phyloP scores from a whole-genome alignment of 2,329 filamentous ascomycete genomes.

The Exophiala dermatitidis region DNA sequence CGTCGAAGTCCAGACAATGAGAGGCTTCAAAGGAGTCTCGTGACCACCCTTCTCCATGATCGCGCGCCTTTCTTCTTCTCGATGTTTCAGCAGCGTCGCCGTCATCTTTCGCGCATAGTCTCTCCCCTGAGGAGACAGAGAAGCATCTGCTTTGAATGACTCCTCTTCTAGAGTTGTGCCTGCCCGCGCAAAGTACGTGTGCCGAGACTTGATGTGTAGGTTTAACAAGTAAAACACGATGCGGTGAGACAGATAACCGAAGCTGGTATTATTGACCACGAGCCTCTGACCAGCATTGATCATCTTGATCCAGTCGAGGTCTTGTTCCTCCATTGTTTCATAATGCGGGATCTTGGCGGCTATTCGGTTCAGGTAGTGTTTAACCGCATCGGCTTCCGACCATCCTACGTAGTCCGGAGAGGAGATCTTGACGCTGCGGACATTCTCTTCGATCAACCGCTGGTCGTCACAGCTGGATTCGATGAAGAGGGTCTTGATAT shows the following conservation, averaged over 20 bases:
- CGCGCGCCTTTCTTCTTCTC: conserved; percentile 69
- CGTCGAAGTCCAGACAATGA: conserved; percentile 94
- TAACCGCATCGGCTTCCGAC: conserved; percentile 84
- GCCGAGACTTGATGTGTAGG: conserved; percentile 77
- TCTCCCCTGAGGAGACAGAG: conserved; percentile 69
- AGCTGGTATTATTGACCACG: conserved; percentile 93
- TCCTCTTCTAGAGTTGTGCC: conserved; percentile 83
- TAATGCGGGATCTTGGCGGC: conserved; percentile 89
- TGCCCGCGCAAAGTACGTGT: conserved; percentile 41
- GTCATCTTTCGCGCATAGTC: conserved; percentile 82
- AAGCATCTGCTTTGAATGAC: conserved; percentile 84
- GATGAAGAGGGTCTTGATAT: conserved; percentile 94
- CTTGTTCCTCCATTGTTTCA: conserved; percentile 89
- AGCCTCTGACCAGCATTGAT: conserved; percentile 92
- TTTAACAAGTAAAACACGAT: conserved; percentile 99
- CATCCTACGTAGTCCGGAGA: conserved; percentile 93
- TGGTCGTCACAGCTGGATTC: conserved; percentile 94
- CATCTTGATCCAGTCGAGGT: conserved; percentile 98
- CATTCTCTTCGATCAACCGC: conserved; percentile 90
- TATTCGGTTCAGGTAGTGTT: conserved; percentile 84
- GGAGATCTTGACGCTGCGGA: conserved; percentile 93
- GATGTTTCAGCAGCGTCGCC: conserved; percentile 71
- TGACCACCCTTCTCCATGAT: conserved; percentile 61
- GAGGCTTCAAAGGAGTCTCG: conserved; percentile 63
- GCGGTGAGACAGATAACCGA: conserved; percentile 90